Conservation (phyloP, 2,329 filamentous ascomycete species). For the Kalaharituber pfeilii region DNA sequence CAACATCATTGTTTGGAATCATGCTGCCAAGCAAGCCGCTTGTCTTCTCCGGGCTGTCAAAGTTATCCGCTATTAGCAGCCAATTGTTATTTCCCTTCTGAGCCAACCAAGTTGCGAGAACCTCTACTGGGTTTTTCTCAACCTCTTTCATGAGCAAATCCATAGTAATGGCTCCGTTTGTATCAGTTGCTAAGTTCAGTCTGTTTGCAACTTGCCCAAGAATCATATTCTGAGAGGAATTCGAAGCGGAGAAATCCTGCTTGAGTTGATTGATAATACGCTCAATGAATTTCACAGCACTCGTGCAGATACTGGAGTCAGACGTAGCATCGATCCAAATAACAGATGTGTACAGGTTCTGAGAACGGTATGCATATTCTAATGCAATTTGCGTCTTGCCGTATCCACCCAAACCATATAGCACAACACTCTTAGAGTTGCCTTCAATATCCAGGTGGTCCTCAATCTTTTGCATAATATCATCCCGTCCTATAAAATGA, state of each 20-base stretch:
- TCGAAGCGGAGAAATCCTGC: conserved; percentile 9
- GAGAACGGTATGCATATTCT: conserved; percentile 14
- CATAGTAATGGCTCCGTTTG: too few relatives aligned
- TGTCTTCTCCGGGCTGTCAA: conserved; percentile 7
- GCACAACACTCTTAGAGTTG: conserved; percentile 3
- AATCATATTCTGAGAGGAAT: conserved; percentile 4
- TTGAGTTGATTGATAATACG: conserved; percentile 9
- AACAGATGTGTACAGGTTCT: conserved; percentile 6
- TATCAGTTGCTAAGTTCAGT: neutral
- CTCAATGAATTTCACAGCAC: conserved; percentile 5
- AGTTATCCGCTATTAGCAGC: conserved; percentile 9
- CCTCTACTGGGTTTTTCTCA: too few relatives aligned
- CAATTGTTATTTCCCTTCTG: conserved; percentile 6
- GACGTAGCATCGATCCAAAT: conserved; percentile 13
- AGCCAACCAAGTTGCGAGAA: conserved; percentile 8
- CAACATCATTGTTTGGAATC: conserved; percentile 7
- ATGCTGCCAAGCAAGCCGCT: conserved; percentile 3
- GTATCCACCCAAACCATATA: conserved; percentile 14
- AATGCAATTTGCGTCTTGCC: conserved; percentile 14
- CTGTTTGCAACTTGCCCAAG: conserved; percentile 2
- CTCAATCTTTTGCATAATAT: too few relatives aligned
- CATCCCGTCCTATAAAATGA: too few relatives aligned
- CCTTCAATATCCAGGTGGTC: too few relatives aligned
- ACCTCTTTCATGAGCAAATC: too few relatives aligned
- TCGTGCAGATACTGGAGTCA: conserved; percentile 5